Conservation (phyloP, 2,329 filamentous ascomycete genomes). For the Neonectria ditissima region DNA sequence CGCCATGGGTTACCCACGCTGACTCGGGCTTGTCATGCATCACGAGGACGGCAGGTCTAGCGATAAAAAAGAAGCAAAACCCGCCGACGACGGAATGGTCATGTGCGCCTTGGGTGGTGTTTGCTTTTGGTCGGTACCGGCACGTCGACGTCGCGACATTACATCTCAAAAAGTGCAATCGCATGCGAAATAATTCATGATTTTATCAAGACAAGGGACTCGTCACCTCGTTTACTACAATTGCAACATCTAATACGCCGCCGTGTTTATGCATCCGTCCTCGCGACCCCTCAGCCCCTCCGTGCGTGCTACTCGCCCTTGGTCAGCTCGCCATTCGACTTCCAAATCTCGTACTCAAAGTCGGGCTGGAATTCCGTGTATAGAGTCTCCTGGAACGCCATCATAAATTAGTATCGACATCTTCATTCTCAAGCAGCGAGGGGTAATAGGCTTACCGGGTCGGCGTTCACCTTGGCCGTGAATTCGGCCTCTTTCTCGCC, state of each 20-base stretch:
- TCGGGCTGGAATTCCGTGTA: slow-evolving; percentile 51
- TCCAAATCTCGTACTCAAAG: slow-evolving; percentile 50
- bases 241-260: not conserved
- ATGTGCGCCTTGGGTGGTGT: not conserved
- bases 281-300: not conserved
- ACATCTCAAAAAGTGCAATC: not conserved
- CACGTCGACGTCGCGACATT: not conserved
- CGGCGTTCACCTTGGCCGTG: slow-evolving; percentile 50
- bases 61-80: slow-evolving; percentile 4
- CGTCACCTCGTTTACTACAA: not conserved
- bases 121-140: not conserved
- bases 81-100: not conserved
- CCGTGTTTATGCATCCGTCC: not conserved
- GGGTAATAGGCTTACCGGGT: slow-evolving; percentile 38
- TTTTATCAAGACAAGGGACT: not conserved
- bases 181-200: not conserved
- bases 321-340: slow-evolving; percentile 42
- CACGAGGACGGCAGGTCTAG: not conserved
- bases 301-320: slow-evolving; percentile 22
- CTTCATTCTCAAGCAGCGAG: accelerated
- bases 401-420: not conserved
- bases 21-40: not conserved
- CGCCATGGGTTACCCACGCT: not conserved
- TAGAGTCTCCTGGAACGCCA: slow-evolving; percentile 40
- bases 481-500: slow-evolving; percentile 54